phyloP scores from a whole-genome alignment of 2,329 filamentous ascomycete species.

The Dactylellina leptospora region DNA sequence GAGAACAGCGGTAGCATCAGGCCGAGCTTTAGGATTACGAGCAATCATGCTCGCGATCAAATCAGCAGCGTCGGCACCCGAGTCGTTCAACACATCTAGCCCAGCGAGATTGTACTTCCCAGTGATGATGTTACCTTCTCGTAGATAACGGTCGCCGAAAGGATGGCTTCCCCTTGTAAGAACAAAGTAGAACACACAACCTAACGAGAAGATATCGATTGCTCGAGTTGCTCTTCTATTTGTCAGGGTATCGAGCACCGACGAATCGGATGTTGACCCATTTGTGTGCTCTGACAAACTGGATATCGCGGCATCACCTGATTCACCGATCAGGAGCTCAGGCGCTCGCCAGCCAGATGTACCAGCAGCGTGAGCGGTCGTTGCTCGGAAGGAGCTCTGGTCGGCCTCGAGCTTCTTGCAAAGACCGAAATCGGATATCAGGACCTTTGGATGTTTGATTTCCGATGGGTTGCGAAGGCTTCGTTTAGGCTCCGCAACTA shows the following conservation, averaged over 20 bases:
- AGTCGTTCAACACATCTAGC: conserved; percentile 80
- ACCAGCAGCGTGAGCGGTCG: conserved; percentile 89
- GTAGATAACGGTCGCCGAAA: conserved; percentile 92
- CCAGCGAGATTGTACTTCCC: conserved; percentile 77
- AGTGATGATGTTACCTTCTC: conserved; percentile 96
- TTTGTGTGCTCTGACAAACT: conserved; percentile 54
- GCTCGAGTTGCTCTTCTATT: conserved; percentile 88
- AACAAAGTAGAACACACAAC: conserved; percentile 99
- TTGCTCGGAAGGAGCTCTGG: conserved; percentile 92
- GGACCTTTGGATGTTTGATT: conserved; percentile 78
- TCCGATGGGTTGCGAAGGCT: conserved; percentile 59
- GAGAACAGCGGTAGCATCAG: conserved; percentile 80
- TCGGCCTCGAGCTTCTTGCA: conserved; percentile 97
- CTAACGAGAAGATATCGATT: conserved; percentile 96
- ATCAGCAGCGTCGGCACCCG: conserved; percentile 85
- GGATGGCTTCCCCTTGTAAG: conserved; percentile 90
- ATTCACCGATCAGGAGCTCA: conserved; percentile 85
- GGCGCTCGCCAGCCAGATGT: conserved; percentile 97
- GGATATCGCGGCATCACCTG: conserved; percentile 63
- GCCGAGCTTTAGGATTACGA: conserved; percentile 71
- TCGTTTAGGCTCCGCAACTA: conserved; percentile 73
- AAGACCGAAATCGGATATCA: conserved; percentile 96
- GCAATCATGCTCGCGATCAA: conserved; percentile 83
- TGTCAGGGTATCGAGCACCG: conserved; percentile 67
- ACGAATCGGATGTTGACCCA: conserved; percentile 68